Percentiles rank a stretch among this genome's conserved stretches.
Conservation (phyloP, 306 rosid species). For the Fragaria vesca region DNA sequence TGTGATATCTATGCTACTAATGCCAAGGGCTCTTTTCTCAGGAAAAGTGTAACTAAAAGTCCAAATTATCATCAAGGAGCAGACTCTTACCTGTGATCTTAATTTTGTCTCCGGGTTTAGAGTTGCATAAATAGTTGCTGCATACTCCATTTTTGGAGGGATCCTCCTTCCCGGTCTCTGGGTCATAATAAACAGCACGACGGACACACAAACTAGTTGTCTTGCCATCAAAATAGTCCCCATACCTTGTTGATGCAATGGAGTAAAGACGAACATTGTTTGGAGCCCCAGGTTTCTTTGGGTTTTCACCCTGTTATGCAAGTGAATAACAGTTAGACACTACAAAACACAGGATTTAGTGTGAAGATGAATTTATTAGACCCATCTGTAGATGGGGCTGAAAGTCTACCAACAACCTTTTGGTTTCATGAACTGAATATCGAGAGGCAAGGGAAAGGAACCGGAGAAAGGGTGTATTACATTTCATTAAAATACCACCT, state of each 20-base stretch:
- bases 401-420: constrained; percentile 4
- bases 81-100: constrained; percentile 69
- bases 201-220: constrained; percentile 97
- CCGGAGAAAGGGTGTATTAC: not conserved
- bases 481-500: not conserved
- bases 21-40: not conserved
- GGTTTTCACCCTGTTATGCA: constrained; percentile 86
- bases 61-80: not conserved
- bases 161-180: constrained; percentile 91
- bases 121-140: constrained; percentile 82
- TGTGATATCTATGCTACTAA: not conserved
- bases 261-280: constrained; percentile 91
- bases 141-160: constrained; percentile 86
- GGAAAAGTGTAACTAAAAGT: not conserved
- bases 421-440: not conserved
- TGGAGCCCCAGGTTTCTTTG: constrained; percentile 84
- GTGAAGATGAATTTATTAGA: not conserved
- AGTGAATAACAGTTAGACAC: constrained; percentile 15
- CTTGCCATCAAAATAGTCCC: constrained; percentile 84
- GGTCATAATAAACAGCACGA: constrained; percentile 91
- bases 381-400: not conserved
- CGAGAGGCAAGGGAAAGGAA: constrained; percentile 6
- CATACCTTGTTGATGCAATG: constrained; percentile 94
- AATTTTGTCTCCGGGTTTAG: constrained; percentile 92
- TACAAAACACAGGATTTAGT: not conserved